A percentile compares a stretch with the other conserved stretches of the same genome.
Conservation (phyloP, 2,329 filamentous ascomycete genomes). For the Alternaria postmessia region DNA sequence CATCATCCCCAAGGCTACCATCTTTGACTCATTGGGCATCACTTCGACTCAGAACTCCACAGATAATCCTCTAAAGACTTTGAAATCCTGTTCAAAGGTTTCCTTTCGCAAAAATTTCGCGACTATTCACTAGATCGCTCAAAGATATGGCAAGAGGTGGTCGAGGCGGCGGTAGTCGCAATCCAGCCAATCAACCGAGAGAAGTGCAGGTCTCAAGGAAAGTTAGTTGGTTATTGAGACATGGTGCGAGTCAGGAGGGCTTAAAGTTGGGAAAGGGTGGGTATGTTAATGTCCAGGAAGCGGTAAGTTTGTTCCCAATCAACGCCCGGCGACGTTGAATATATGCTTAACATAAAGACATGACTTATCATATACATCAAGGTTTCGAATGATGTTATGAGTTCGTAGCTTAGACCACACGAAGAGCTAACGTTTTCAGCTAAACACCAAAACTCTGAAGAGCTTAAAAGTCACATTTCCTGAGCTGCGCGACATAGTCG, state of each 20-base stretch:
- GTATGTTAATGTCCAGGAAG: conserved; percentile 67
- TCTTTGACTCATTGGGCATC: conserved; percentile 21
- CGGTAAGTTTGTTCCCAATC: conserved; percentile 55
- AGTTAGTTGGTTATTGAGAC: conserved; percentile 65
- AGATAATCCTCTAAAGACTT: background rate
- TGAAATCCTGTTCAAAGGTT: background rate
- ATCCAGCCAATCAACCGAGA: conserved; percentile 49
- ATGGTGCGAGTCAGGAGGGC: conserved; percentile 68
- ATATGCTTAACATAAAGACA: background rate
- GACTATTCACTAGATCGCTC: conserved; percentile 19
- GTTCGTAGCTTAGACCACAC: too few species aligned
- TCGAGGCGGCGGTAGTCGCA: conserved; percentile 47
- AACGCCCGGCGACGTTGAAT: background rate
- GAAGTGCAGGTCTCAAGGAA: conserved; percentile 59
- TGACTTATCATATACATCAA: background rate
- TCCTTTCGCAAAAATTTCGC: conserved; percentile 30
- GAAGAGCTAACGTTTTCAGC: conserved; percentile 45
- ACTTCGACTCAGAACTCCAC: background rate
- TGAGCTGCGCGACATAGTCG: conserved; percentile 75
- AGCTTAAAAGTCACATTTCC: conserved; percentile 75
- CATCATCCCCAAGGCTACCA: background rate
- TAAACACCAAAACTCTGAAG: conserved; percentile 68
- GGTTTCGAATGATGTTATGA: background rate
- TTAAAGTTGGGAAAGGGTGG: conserved; percentile 66
- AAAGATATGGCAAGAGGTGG: conserved; percentile 40